Base-by-base conservation (phyloP, 768 basidiomycete genomes). In the Termitomyces sp. region DNA sequence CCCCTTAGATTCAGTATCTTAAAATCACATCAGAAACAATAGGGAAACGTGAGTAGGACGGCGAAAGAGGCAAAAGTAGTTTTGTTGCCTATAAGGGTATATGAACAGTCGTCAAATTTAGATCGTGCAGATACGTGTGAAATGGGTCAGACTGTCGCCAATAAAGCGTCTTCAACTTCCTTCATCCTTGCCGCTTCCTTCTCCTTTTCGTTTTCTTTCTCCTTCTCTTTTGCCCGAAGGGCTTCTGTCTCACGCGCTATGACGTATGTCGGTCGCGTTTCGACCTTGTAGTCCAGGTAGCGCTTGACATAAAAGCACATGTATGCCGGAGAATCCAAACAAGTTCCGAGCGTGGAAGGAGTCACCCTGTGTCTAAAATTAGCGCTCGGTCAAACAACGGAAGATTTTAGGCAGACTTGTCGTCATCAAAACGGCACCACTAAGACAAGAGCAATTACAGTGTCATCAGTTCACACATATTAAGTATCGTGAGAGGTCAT, bases 271-370 rank as follows among this genome's bases (percentile, higher is more conserved):
- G 89, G 89, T 27, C 77, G 83, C 64, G 76, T 77, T 65, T 83
- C 70, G 0, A 87, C 84, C 67, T 85, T 88, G 72, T 94, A 95
- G 60, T 94, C 90, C 45, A 95, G 75, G 59, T 91, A 83, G 11
- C 90, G 84, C 70, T 95, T 95, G 59, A 93, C 91, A 67, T 96
- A 97, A 73, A 95, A 94, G 60, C 92, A 91, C 94, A 96, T 95
- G 70, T 96, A 96, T 5, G 91, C 88, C 48, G 83, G 79, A 19
- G 92, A 91, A 48, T 69, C 73, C 41, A 94, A 76, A 54, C 88
- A 89, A 1, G 80, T 79, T 8, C 79, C 76, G 21, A 94, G 76
- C 25, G 76, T 86, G 11, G 92, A 83, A 21, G 78, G 80, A 0
- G 85, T 85, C 10, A 95, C 91, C 70, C 88, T 89, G 47, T 55